Evolutionary conservation across 192 early-diverging fungal species (phyloP), one percentile per base, ranked within the genome.

Genomic region (Coemansia sp.): DNA sequence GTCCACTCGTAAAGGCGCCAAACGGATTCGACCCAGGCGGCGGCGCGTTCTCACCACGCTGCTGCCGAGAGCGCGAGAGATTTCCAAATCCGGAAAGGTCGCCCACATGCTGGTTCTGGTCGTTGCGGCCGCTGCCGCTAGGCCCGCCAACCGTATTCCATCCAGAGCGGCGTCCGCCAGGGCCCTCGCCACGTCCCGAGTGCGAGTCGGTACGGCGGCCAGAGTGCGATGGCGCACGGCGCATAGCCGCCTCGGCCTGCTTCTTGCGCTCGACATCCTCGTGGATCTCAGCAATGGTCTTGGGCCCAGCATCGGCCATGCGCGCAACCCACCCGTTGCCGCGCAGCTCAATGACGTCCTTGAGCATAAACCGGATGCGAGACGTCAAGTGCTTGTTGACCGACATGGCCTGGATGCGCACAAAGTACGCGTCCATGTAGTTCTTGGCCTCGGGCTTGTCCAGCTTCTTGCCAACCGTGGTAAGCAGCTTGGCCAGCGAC

Each of bases 291-390:
- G 93, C 91, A 79, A 96, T 94, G 23, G 93, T 97, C 77, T 92
- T 90, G 41, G 95, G 94, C 12, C 91, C 94, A 16, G 84, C 73
- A 18, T 73, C 82, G 39, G 85, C 86, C 33, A 74, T 69, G 41
- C 90, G 82, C 39, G 80, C 76, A 33, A 87, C 86, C 97, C 97
- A 99, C 34, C 86, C 82, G 73, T 81, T 73, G 66, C 72, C 69
- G 57, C 94, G 85, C 56, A 95, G 79, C 45, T 96, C 94, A 31
- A 96, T 88, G 20, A 97, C 77, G 64, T 97, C 95, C 79, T 83
- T 66, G 36, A 99, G 72, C 92, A 94, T 93, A 72, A 98, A 99
- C 35, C 94, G 89, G 70, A 95, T 94, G 84, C 97, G 92, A 45
- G 91, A 90, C 36, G 84, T 77, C 28, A 98, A 80, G 55, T 83